phyloP scores from a whole-genome alignment of 2,329 filamentous ascomycete species.

The Lecanicillium sp. region DNA sequence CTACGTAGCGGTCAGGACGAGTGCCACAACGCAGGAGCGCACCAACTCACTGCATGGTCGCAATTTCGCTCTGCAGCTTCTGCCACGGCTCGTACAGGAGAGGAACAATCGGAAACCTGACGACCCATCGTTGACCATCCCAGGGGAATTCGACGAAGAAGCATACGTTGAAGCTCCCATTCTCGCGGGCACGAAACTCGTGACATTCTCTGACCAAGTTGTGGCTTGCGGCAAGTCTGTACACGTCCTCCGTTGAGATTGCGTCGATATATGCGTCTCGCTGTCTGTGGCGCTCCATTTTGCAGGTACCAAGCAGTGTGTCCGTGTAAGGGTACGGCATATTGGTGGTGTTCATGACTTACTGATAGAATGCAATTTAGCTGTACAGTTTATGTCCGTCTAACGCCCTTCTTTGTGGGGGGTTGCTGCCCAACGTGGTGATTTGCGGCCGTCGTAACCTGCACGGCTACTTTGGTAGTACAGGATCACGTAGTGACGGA shows the following conservation, averaged over 20 bases:
- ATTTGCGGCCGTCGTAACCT: no score
- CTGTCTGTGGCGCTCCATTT: background rate
- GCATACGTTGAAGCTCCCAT: slow-evolving; percentile 4
- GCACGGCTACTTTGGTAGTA: no score
- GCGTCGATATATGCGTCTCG: slow-evolving; percentile 3
- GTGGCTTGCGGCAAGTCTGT: background rate
- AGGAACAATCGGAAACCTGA: slow-evolving; percentile 5
- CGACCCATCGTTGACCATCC: slow-evolving; percentile 2
- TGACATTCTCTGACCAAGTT: background rate
- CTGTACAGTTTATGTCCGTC: no score
- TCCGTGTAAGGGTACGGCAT: no score
- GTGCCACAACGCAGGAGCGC: no score
- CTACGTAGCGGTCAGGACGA: no score
- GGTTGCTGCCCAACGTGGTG: no score
- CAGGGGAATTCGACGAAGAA: slow-evolving; percentile 3
- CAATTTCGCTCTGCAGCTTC: slow-evolving; percentile 4
- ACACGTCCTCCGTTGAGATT: slow-evolving; percentile 1
- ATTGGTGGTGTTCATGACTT: no score
- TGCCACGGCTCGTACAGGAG: background rate
- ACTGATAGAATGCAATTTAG: no score
- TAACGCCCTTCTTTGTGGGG: no score
- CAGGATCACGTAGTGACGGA: no score
- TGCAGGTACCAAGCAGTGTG: no score
- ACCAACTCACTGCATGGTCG: slow-evolving; percentile 8
- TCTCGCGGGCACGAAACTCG: slow-evolving; percentile 1